Percentiles rank a stretch among this genome's conserved stretches.
Conservation (phyloP, 1,284 basidiomycete genomes). For the Cutaneotrichosporon arboriforme region DNA sequence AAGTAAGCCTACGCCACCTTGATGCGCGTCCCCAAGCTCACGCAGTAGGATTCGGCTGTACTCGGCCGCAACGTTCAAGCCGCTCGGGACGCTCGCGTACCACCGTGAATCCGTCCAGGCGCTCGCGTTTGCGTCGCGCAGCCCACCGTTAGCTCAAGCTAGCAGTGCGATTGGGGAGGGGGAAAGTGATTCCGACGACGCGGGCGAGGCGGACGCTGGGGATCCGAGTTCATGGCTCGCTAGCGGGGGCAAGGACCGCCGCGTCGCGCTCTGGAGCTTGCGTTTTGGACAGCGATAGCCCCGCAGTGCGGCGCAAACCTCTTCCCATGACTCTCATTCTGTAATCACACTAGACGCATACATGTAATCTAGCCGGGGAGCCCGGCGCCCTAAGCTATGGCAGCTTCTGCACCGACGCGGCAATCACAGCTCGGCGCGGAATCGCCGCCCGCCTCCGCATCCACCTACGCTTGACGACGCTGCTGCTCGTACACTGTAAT, state of each 20-base stretch:
- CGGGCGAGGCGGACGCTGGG: conserved; percentile 46
- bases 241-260: conserved; percentile 64
- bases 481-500: conserved; percentile 44
- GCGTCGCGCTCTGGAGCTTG: conserved; percentile 65
- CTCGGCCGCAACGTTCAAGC: conserved; percentile 66
- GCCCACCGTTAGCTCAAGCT: conserved; percentile 8
- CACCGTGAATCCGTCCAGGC: conserved; percentile 70
- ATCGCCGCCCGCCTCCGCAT: background rate
- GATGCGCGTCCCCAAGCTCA: background rate
- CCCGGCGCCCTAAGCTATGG: background rate
- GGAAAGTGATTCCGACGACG: conserved; percentile 55
- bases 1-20: conserved; percentile 54
- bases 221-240: conserved; percentile 59
- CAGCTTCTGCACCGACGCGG: too few species aligned
- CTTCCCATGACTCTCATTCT: too few species aligned
- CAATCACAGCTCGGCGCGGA: too few species aligned
- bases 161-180: conserved; percentile 21
- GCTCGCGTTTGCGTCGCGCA: conserved; percentile 54
- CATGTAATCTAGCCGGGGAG: background rate
- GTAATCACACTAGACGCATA: background rate
- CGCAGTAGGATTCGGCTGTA: conserved; percentile 67
- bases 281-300: too few species aligned
- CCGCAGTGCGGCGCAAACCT: too few species aligned
- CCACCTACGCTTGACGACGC: conserved; percentile 21
- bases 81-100: conserved; percentile 69